Conservation (phyloP, 179 eudicot species). For the Vitellaria paradoxa region DNA sequence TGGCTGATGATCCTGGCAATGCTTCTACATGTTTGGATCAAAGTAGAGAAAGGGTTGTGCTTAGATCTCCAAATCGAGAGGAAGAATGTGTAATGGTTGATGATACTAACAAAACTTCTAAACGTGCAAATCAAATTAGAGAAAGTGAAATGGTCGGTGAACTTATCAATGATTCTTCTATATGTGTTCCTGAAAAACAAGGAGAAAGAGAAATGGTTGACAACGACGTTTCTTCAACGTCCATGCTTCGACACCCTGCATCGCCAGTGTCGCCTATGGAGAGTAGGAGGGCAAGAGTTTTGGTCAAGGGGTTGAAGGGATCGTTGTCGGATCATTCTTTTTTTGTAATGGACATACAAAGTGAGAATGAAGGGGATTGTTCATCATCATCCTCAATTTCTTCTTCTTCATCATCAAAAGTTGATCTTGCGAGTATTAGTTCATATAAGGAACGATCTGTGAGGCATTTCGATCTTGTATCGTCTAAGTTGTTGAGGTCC, state of each 20-base stretch:
- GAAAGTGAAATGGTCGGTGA: too few species aligned
- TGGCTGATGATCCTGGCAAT: too few species aligned
- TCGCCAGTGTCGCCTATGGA: not conserved
- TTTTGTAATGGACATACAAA: not conserved
- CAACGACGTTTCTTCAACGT: too few species aligned
- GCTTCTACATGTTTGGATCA: too few species aligned
- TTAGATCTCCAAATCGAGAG: not conserved
- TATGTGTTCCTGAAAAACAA: too few species aligned
- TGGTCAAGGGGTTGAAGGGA: not conserved
- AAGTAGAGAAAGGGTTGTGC: not conserved
- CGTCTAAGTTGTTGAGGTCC: not conserved
- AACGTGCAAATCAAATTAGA: too few species aligned
- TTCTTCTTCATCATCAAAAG: not conserved
- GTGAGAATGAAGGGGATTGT: not conserved
- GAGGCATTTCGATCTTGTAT: not conserved
- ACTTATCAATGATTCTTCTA: too few species aligned
- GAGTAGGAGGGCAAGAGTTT: not conserved
- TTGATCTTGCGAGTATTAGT: not conserved
- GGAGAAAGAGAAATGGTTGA: too few species aligned
- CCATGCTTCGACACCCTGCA: not conserved
- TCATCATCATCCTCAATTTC: not conserved
- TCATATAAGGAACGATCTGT: not conserved
- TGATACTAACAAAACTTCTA: too few species aligned
- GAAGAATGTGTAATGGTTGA: too few species aligned
- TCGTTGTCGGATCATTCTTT: not conserved